Evolutionary conservation across 495 filamentous ascomycete species (phyloP), one percentile per base, ranked within the genome.

Genomic region (Aspergillus taichungensis): DNA sequence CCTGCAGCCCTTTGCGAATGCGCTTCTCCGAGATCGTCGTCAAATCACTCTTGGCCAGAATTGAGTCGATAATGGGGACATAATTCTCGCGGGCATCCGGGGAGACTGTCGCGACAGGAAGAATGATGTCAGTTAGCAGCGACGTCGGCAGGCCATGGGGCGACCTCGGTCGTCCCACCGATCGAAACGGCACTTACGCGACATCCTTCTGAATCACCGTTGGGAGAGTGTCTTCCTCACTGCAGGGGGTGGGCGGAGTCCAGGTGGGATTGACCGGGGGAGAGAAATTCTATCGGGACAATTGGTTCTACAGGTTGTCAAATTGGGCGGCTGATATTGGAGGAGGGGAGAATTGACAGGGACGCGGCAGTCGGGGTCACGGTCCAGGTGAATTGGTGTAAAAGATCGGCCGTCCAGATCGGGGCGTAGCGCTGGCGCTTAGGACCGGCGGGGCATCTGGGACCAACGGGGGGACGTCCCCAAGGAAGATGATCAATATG

Each of bases 11-110:
- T 63, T 88, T 85, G 50, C 92, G 85, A 55, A 97, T 87, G 60
- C 83, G 80, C 69, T 97, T 97, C 51, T 88, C 85, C 24, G 92
- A 94, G 47, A 98, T 84, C 30, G 88, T 95, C 45, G 84, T 78
- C 35, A 98, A 77, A 54, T 98, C 88, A 50, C 86, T 85, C 27
- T 73, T 74, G 10, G 75, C 77, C 14, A 98, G 74, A 52, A 98
- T 95, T n/a, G 69, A 77, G 60, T 98, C 92, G 62, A 98, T 96
- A 67, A 96, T 85, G 52, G 77, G 77, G 38, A 77, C 81, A 66
- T 88, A 97, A 47, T 81, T 69, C 30, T 74, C 70, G 63, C 76
- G 72, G 52, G 78, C 71, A 46, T 85, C 82, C 40, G 75, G 55
- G n/a, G 80, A 75, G 49, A 90, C 85, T 90, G 61, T 43, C 34